Evolutionary conservation across 371 early-diverging fungal genomes (phyloP), one percentile per base, ranked within the genome.

Genomic region (Mucor piriformis): DNA sequence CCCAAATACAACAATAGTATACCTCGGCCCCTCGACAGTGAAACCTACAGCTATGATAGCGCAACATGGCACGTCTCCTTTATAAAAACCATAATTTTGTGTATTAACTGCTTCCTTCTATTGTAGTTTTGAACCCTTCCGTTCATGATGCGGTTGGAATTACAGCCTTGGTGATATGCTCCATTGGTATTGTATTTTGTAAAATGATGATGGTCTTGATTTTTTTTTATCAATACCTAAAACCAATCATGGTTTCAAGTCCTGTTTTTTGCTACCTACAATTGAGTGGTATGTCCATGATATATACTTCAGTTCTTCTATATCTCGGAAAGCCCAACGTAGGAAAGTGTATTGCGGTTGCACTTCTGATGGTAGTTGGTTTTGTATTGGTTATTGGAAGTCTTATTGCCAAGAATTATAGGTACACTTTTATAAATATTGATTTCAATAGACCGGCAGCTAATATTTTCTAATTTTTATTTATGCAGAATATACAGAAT

Each of bases 381-480:
- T 72, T 75, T 59, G 44, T 57, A 1, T 47, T 78, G 0, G 75
- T 75, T 5, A 64, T 75, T 25, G 71, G 71, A 6, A 75, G 75
- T 44, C 67, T 78, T 12, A 73, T 78, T 65, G 79, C 79, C 3
- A 78, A 75, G 49, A 74, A 69, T 43, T 78, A 71, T 40, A 59
- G 76, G 76, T 70, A 66, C 38, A 49, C 32, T 20, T 16, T 11
- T 5, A 37, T 23, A 15, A 29, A 10, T 20, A 3, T 25, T 37
- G 8, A 32, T 25, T 46, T 11, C 10, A 13, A 43, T 40, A 6
- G 18, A 16, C 2, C n/a, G 2, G 16, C 38, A 40, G n/a, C 18
- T 46, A 21, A 46, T 20, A 13, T 3, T 25, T 3, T 11, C 25
- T 21, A 7, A 3, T 10, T 8, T 40, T 44, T 33, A 29, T 40